Evolutionary conservation across 306 rosid species (phyloP).

Genomic region (Neltuma alba): DNA sequence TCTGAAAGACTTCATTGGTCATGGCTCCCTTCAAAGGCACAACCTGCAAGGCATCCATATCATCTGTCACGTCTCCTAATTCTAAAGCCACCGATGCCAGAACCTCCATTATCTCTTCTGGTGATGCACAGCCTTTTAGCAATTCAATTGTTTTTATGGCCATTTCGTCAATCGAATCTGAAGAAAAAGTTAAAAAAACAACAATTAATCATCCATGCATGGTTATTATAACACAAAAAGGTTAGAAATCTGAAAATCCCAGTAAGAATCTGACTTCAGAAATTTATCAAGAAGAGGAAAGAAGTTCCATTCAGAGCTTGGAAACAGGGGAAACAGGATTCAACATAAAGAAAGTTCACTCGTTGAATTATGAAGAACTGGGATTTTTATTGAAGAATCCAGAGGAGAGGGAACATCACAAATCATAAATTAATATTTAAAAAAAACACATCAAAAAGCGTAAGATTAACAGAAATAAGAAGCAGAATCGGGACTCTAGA

Average conservation of each 20-base stretch:
- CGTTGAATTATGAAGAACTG: neutral
- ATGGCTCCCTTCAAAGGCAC: conserved; percentile 83
- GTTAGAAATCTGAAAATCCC: neutral
- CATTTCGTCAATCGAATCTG: conserved; percentile 41
- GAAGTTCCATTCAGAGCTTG: neutral
- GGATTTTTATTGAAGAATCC: neutral
- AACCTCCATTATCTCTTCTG: conserved; percentile 74
- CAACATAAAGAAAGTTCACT: neutral
- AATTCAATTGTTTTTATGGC: conserved; percentile 61
- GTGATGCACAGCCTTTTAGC: conserved; percentile 48
- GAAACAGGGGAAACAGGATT: neutral
- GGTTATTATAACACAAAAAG: neutral
- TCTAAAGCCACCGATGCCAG: conserved; percentile 64
- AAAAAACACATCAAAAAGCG: neutral
- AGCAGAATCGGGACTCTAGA: neutral
- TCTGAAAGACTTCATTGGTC: conserved; percentile 86
- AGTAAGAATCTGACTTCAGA: neutral
- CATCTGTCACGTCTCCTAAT: conserved; percentile 75
- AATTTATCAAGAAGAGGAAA: neutral
- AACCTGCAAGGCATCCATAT: conserved; percentile 59
- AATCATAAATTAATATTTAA: neutral
- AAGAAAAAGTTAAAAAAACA: conserved; percentile 16
- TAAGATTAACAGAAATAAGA: neutral
- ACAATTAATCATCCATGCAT: conserved; percentile 16
- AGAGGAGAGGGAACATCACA: neutral